A percentile compares a stretch with the other conserved stretches of the same genome.
Evolutionary conservation across 192 early-diverging fungal genomes (phyloP).

Genomic region (Coemansia sp.): DNA sequence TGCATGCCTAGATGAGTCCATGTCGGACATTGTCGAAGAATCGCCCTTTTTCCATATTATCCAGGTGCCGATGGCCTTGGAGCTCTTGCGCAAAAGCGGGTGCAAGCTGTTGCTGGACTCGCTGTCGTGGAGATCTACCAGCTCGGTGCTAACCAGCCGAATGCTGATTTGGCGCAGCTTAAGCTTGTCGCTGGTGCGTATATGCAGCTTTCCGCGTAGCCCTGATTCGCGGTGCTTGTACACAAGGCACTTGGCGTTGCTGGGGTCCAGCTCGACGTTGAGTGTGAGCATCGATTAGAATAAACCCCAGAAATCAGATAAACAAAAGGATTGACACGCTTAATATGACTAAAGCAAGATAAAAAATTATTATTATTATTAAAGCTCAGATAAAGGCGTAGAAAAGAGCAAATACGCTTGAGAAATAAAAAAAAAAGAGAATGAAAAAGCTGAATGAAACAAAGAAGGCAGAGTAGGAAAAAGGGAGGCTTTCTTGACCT

Average conservation of each 20-base stretch:
- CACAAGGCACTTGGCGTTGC: conserved; percentile 23
- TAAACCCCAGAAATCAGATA: not conserved
- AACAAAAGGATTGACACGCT: too few species aligned
- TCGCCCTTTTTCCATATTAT: conserved; percentile 21
- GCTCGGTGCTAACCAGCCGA: conserved; percentile 35
- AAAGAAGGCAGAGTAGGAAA: not conserved
- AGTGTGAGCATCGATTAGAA: conserved; percentile 27
- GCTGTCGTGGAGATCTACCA: conserved; percentile 30
- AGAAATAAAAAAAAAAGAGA: not conserved
- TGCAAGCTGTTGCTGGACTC: conserved; percentile 15
- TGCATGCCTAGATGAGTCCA: not conserved
- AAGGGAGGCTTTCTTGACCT: not conserved
- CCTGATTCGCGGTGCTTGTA: conserved; percentile 35
- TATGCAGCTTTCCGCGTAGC: conserved; percentile 27
- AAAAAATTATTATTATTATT: too few species aligned
- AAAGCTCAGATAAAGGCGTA: not conserved
- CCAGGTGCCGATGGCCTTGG: conserved; percentile 27
- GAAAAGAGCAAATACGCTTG: not conserved
- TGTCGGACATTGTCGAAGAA: not conserved
- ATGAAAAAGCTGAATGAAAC: not conserved
- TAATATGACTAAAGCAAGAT: too few species aligned
- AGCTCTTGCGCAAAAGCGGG: conserved; percentile 41
- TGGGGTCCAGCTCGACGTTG: conserved; percentile 20
- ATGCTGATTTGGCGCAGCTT: conserved; percentile 39
- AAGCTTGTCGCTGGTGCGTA: conserved; percentile 31